Evolutionary conservation across 345 rosid species (phyloP), one percentile per base, ranked within the genome.

Genomic region (Ceriops decandra): DNA sequence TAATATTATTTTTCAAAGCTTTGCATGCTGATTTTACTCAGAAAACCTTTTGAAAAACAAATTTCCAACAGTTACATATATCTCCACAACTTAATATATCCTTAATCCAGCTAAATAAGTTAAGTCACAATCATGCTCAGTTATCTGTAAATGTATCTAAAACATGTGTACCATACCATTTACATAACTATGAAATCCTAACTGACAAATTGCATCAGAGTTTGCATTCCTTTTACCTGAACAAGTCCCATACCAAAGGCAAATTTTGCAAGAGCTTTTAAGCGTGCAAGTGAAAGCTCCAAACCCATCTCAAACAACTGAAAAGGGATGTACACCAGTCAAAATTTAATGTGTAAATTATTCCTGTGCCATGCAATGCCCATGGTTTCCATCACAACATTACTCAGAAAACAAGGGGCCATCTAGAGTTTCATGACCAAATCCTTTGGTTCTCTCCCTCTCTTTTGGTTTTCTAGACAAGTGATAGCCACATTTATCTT

Each of bases 241-340:
- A 97, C 77, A 73, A 93, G 73, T 69, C 98, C 98, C 95, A 93
- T 82, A 80, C 98, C 98, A 76, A 93, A 93, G 72, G 97, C 96
- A 76, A 79, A 93, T 80, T 87, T 93, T 61, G 98, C 97, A 11
- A 93, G 96, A 81, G 98, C 97, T 74, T 93, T 93, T 5, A 93
- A 79, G 26, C 98, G 96, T 13, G 92, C 97, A 83, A 93, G 86
- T 38, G 98, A 93, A 71, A 93, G 97, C 88, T 93, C 98, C 65
- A 93, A 79, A 47, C 98, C 98, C 98, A 93, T 93, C 86, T 93
- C 98, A 70, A 93, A 93, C 42, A 93, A 86, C 98, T 93, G 87
- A 70, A 82, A 87, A 74, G 60, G 68, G 73, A 71, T 62, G 68
- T 26, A 62, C 52, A 70, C 82, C 60, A 58, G 56, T 54, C 54